These are phyloP conservation scores for Fusarium ambrosium DNA, from an alignment of 2,329 filamentous ascomycete genomes.

Conservation along the genomic window DNA sequence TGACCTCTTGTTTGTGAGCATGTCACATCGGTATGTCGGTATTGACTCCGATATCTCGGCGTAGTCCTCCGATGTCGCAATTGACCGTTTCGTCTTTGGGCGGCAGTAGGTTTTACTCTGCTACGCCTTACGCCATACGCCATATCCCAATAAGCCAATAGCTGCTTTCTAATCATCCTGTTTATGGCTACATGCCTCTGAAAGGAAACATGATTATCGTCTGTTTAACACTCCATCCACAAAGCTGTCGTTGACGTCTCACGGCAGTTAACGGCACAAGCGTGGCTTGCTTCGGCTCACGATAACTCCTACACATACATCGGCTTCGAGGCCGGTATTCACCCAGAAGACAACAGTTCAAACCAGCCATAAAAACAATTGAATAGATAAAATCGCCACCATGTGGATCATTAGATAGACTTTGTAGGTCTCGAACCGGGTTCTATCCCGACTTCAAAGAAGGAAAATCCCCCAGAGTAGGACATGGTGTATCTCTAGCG, in stretches of 20 bases:
- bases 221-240: neutral
- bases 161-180: neutral
- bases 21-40: slow-evolving; percentile 1
- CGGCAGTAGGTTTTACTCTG: neutral
- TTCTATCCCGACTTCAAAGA: slow-evolving; percentile 20
- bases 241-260: neutral
- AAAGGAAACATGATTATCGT: neutral
- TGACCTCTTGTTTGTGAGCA: neutral
- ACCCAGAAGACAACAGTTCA: neutral
- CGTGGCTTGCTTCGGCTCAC: neutral
- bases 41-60: neutral
- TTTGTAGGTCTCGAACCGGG: slow-evolving; percentile 6
- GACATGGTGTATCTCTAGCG: neutral
- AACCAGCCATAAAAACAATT: neutral
- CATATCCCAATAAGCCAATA: neutral
- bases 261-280: slow-evolving; percentile 1
- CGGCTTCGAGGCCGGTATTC: neutral
- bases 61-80: neutral
- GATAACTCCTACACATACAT: neutral
- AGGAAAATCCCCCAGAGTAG: neutral
- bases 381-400: neutral
- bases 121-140: neutral
- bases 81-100: neutral
- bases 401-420: neutral
- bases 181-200: neutral